Evolutionary conservation across 345 rosid species (phyloP), one percentile per base, ranked within the genome.

Genomic region (Streptanthus diversifolius): DNA sequence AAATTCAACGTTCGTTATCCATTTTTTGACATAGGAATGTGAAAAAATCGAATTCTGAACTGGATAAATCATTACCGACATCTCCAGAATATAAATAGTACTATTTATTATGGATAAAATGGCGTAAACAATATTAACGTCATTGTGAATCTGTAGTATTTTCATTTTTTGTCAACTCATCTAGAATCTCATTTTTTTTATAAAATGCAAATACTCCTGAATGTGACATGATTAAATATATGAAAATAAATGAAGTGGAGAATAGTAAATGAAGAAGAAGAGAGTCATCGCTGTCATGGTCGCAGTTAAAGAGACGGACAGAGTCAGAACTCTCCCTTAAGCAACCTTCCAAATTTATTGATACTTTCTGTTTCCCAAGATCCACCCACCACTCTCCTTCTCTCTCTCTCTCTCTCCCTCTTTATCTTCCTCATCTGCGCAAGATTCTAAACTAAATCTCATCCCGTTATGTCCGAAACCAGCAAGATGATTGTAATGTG

Each of bases 221-320:
- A 9, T 10, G 51, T 18, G 47, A 51, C 5, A 21, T 8, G 4
- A 66, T 12, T 47, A 21, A n/a, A n/a, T n/a, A n/a, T n/a, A n/a
- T n/a, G 27, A 25, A 25, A 25, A 25, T 49, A 25, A 71, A 51
- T 14, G 51, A 66, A 66, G 64, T 58, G 68, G 62, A 74, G 55
- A 35, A 36, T n/a, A 52, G 49, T 62, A 62, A 76, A 70, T 60
- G 74, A 70, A 63, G 70, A 51, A 69, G 59, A 69, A 76, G 66
- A 63, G 80, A 41, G 47, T 63, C 37, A 63, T 76, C 80, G 76
- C 70, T 76, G 76, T 76, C 80, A 76, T 9, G 55, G 75, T 70
- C 66, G 71, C 61, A 70, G 71, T 76, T 70, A 70, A 69, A 76
- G 79, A 76, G 58, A 71, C 4, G 75, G 79, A 69, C 79, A 76